Evolutionary conservation across 1,284 basidiomycete genomes (phyloP).

Genomic region (Trichosporon inkin): DNA sequence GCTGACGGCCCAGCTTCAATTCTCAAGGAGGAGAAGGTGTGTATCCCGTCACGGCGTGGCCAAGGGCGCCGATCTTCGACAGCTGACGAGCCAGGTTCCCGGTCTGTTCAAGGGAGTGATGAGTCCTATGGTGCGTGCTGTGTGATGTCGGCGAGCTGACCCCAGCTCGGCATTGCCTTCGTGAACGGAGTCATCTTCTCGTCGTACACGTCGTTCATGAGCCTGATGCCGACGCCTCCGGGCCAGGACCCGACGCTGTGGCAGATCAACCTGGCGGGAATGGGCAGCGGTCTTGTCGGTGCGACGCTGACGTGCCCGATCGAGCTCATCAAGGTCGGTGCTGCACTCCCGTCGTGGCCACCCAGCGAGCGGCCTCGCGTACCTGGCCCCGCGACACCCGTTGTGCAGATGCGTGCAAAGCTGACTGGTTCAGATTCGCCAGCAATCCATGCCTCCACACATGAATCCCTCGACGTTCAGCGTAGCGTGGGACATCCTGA

Average conservation of each 20-base stretch:
- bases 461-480: slow-evolving; percentile 52
- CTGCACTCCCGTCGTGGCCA: background rate
- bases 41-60: background rate
- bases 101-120: slow-evolving; percentile 50
- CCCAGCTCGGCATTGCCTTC: slow-evolving; percentile 46
- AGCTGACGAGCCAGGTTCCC: slow-evolving; percentile 12
- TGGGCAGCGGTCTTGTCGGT: slow-evolving; percentile 68
- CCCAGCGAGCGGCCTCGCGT: background rate
- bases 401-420: background rate
- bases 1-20: slow-evolving; percentile 10
- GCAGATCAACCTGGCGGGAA: slow-evolving; percentile 70
- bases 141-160: background rate
- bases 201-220: slow-evolving; percentile 49
- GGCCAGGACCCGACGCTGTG: slow-evolving; percentile 32
- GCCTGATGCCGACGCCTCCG: slow-evolving; percentile 28
- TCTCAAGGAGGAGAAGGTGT: slow-evolving; percentile 15
- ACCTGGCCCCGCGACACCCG: background rate
- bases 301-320: slow-evolving; percentile 73
- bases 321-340: slow-evolving; percentile 65
- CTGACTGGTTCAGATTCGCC: slow-evolving; percentile 58
- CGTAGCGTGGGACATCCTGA: slow-evolving; percentile 59
- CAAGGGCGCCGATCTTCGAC: background rate
- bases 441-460: slow-evolving; percentile 55
- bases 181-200: slow-evolving; percentile 51
- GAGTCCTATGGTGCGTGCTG: slow-evolving; percentile 47